Conservation (phyloP, 192 early-diverging fungal species). For the Geranomyces variabilis region DNA sequence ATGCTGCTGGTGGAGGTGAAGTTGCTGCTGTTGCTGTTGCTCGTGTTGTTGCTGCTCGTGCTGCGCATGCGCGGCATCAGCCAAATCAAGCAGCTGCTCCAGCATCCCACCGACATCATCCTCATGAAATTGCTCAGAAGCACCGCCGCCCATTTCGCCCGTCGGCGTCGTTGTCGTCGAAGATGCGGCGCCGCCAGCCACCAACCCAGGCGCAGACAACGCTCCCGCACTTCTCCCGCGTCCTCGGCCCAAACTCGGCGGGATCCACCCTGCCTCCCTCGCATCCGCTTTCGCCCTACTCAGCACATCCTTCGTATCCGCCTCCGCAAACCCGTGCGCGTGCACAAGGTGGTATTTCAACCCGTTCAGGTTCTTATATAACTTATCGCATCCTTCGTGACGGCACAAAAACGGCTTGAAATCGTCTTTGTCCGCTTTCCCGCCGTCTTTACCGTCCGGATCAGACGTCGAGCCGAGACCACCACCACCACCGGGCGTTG, state of each 20-base stretch:
- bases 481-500: not conserved
- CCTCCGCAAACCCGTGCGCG: conserved; percentile 57
- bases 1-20: not conserved
- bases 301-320: conserved; percentile 10
- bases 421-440: not conserved
- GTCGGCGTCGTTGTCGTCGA: conserved; percentile 3
- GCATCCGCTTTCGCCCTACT: not conserved
- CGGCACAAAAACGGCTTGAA: conserved; percentile 62
- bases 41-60: not conserved
- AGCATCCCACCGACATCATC: conserved; percentile 32
- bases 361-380: conserved; percentile 97
- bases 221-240: not conserved
- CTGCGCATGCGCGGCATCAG: conserved; percentile 6
- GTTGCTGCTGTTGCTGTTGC: conserved; percentile 11
- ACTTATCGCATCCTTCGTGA: conserved; percentile 82
- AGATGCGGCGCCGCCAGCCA: not conserved
- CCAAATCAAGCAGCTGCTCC: conserved; percentile 22
- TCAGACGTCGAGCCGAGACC: not conserved
- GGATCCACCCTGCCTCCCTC: not conserved
- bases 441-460: not conserved
- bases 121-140: not conserved
- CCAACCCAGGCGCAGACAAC: not conserved
- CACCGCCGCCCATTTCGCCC: not conserved
- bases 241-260: not conserved
- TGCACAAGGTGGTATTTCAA: conserved; percentile 95